Percentiles rank a stretch among this genome's conserved stretches.
phyloP scores from a whole-genome alignment of 2,329 filamentous ascomycete genomes.

The Ophiostoma sp. region DNA sequence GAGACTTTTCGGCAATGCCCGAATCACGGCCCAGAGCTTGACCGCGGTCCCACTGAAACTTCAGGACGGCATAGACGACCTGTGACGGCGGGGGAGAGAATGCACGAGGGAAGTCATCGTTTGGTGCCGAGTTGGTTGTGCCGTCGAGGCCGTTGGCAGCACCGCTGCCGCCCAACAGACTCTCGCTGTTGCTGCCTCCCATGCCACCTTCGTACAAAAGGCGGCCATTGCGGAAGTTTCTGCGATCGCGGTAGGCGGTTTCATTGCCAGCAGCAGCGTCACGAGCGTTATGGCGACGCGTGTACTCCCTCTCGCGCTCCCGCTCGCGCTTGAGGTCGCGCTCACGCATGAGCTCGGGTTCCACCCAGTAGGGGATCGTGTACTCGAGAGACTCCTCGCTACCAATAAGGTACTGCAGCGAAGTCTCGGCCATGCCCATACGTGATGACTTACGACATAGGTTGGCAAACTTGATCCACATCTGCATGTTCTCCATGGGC shows the following conservation, averaged over 20 bases:
- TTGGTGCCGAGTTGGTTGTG: background rate
- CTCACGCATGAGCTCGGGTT: constrained; percentile 30
- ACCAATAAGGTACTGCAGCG: constrained; percentile 82
- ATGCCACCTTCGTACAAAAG: constrained; percentile 24
- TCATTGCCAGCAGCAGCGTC: constrained; percentile 19
- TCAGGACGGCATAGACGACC: constrained; percentile 93
- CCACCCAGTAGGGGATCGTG: constrained; percentile 56
- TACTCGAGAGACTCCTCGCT: constrained; percentile 58
- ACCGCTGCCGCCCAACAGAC: constrained; percentile 19
- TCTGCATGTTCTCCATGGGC: constrained; percentile 89
- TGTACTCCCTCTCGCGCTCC: constrained; percentile 19
- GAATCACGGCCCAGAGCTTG: constrained; percentile 46
- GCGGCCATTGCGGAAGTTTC: constrained; percentile 26
- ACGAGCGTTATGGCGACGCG: constrained; percentile 20
- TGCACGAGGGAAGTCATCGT: constrained; percentile 24
- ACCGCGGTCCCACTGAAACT: constrained; percentile 89
- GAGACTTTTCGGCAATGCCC: constrained; percentile 49
- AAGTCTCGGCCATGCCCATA: constrained; percentile 92
- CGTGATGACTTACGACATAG: constrained; percentile 94
- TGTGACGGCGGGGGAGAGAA: constrained; percentile 52
- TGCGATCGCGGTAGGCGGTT: constrained; percentile 19
- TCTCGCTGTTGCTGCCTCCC: constrained; percentile 18
- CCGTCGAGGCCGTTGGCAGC: background rate
- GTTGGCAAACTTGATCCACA: constrained; percentile 99
- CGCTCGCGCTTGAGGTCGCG: constrained; percentile 23